Evolutionary conservation across 73 alveolate species (phyloP).

Genomic region (Tetrahymena malaccensis): DNA sequence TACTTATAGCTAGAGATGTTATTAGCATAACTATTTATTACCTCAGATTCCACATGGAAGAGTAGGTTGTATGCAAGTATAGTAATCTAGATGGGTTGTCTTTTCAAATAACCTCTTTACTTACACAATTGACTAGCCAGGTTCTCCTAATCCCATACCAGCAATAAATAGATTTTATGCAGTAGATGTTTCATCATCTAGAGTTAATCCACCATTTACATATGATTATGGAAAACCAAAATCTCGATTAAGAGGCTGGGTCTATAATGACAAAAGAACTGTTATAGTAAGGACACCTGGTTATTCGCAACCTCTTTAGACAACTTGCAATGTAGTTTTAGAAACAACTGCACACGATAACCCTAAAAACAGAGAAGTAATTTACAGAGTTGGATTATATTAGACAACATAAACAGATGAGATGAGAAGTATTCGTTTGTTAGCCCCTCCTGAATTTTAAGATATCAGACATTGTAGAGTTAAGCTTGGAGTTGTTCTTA

Average conservation of each 20-base stretch:
- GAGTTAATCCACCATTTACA: conserved; percentile 16
- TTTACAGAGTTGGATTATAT: conserved; percentile 4
- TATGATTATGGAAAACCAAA: not conserved
- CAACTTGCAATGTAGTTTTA: not conserved
- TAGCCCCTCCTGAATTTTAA: conserved; percentile 28
- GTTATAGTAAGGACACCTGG: not conserved
- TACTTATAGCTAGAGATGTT: not conserved
- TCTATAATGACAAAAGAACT: not conserved
- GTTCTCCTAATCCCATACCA: not conserved
- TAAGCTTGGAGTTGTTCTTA: conserved; percentile 8
- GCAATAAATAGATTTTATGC: not conserved
- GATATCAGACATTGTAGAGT: conserved; percentile 21
- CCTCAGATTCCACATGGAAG: not conserved
- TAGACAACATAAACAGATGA: not conserved
- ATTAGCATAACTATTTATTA: not conserved
- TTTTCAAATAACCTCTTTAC: not conserved
- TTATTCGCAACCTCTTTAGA: not conserved
- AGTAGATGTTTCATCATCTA: not conserved
- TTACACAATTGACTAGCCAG: not conserved
- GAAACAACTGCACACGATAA: conserved; percentile 25
- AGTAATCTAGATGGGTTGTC: not conserved
- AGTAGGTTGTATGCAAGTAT: not conserved
- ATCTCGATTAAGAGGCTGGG: not conserved
- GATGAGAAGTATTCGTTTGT: conserved; percentile 11
- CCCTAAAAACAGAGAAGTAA: conserved; percentile 1